A percentile compares a stretch with the other conserved stretches of the same genome.
phyloP scores from a whole-genome alignment of 2,329 filamentous ascomycete species.

The Penicillium sp. region DNA sequence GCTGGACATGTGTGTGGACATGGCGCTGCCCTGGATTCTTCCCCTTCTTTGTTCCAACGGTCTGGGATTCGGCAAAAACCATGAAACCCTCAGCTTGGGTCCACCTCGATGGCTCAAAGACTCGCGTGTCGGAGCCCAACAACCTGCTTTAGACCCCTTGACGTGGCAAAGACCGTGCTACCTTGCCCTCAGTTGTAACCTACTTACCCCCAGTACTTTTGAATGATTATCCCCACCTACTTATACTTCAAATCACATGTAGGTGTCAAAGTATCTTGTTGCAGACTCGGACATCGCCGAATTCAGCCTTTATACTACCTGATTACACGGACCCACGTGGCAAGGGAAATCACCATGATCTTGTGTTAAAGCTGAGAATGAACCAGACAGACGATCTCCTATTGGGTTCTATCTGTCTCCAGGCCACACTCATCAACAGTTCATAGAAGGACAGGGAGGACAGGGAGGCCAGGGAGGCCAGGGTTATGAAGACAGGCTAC shows the following conservation, averaged over 20 bases:
- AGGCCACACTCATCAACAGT: neutral
- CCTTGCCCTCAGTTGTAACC: neutral
- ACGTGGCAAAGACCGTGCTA: neutral
- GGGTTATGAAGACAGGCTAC: neutral
- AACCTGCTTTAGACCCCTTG: neutral
- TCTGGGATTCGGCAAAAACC: neutral
- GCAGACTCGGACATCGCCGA: neutral
- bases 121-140: neutral
- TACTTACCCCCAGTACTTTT: conserved; percentile 3
- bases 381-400: neutral
- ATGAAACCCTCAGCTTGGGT: neutral
- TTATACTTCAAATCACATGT: conserved; percentile 6
- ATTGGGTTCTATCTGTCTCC: neutral
- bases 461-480: neutral
- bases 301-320: neutral
- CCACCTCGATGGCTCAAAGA: neutral
- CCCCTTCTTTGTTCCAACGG: neutral
- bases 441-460: neutral
- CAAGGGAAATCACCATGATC: neutral
- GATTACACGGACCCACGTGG: conserved; percentile 4
- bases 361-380: neutral
- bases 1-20: neutral
- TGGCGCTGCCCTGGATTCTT: neutral
- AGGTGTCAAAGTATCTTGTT: neutral
- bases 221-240: neutral